Conservation (phyloP, 1,284 basidiomycete species). For the Chalciporus sp. region DNA sequence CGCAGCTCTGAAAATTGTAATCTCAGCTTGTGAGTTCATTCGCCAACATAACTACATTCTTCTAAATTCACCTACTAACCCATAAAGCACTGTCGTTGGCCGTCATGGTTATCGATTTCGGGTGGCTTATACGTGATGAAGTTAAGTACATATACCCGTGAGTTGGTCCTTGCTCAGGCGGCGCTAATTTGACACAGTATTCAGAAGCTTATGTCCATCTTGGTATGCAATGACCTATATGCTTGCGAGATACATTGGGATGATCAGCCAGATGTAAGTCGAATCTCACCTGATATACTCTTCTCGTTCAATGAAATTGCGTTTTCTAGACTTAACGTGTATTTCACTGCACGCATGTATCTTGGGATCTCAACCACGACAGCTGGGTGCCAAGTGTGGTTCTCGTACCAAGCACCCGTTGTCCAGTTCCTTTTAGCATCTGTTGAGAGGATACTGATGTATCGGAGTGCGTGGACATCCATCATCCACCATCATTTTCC, state of each 20-base stretch:
- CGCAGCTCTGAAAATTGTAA: too few relatives aligned
- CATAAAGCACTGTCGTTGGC: slow-evolving; percentile 8
- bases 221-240: slow-evolving; percentile 17
- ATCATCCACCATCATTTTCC: background rate
- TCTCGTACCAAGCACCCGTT: slow-evolving; percentile 18
- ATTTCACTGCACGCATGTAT: slow-evolving; percentile 21
- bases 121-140: slow-evolving; percentile 19
- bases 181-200: background rate
- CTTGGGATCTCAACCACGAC: slow-evolving; percentile 8
- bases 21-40: too few relatives aligned
- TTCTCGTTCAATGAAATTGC: background rate
- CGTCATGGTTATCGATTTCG: slow-evolving; percentile 20
- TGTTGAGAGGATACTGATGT: slow-evolving; percentile 16
- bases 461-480: slow-evolving; percentile 12
- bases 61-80: background rate
- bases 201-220: slow-evolving; percentile 12
- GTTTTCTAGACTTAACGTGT: slow-evolving; percentile 17
- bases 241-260: slow-evolving; percentile 14
- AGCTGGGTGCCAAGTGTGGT: slow-evolving; percentile 18
- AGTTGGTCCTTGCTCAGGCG: background rate
- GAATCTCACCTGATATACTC: background rate
- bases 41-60: background rate
- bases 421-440: slow-evolving; percentile 17
- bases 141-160: slow-evolving; percentile 21
- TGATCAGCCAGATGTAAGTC: slow-evolving; percentile 23